A percentile compares a stretch with the other conserved stretches of the same genome.
Conservation (phyloP, 2,329 filamentous ascomycete species). For the Trichoderma gracile region DNA sequence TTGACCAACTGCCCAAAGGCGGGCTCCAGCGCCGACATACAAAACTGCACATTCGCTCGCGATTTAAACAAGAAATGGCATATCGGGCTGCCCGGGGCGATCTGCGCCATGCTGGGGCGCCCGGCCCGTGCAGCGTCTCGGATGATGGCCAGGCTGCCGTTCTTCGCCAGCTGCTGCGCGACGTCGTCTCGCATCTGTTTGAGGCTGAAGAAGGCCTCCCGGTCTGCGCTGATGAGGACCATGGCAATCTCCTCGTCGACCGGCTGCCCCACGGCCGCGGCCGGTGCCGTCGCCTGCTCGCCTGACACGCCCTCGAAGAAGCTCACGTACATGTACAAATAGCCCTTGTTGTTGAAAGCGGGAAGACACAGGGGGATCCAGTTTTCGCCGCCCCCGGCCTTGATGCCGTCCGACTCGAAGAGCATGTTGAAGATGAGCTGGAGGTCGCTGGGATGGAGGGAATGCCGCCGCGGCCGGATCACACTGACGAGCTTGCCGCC, state of each 20-base stretch:
- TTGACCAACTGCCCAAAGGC: conserved; percentile 61
- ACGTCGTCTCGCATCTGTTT: conserved; percentile 69
- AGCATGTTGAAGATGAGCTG: conserved; percentile 99
- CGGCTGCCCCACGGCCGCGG: conserved; percentile 62
- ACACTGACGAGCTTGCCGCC: conserved; percentile 93
- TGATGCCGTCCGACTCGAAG: conserved; percentile 90
- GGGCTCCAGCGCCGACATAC: conserved; percentile 78
- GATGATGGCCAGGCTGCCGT: conserved; percentile 73
- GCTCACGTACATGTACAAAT: conserved; percentile 98
- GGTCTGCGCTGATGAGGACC: conserved; percentile 87
- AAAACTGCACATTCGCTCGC: conserved; percentile 90
- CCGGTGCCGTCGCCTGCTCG: conserved; percentile 46
- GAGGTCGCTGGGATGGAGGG: conserved; percentile 89
- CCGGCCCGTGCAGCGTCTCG: conserved; percentile 68
- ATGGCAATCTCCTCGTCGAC: conserved; percentile 82
- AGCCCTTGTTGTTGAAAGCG: conserved; percentile 95
- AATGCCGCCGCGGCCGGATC: conserved; percentile 90
- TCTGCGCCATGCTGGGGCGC: conserved; percentile 69
- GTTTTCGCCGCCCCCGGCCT: conserved; percentile 87
- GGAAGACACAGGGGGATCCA: conserved; percentile 97
- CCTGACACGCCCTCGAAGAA: conserved; percentile 69
- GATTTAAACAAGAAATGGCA: conserved; percentile 97
- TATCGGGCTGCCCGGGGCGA: conserved; percentile 77
- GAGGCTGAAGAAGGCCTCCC: conserved; percentile 89
- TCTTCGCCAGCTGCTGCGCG: conserved; percentile 70